Base-by-base conservation (phyloP, 306 rosid species). In the Pterocarpus santalinus region DNA sequence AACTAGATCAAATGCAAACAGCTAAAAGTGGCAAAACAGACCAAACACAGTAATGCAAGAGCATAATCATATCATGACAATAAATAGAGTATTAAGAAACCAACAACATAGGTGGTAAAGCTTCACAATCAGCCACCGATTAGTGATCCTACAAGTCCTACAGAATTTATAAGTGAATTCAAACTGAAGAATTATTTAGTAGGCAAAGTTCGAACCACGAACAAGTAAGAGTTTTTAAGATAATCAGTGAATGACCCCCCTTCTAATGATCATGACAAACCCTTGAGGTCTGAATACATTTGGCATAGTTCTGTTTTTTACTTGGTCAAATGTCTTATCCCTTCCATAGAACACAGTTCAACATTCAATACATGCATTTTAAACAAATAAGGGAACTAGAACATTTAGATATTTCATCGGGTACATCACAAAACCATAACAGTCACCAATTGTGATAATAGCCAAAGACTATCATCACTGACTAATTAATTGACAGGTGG, bases 1-100 rank as follows among this genome's bases (percentile, higher is more conserved):
- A 90, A 86, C 88, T 49, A 81, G 82, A 83, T 90, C 86, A 88
- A 82, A 63, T 33, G 17, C 51, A 82, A 72, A 81, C 68, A 76
- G 64, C 52, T 62, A 69, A 17, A 39, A 44, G 58, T 39, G 51
- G 58, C 79, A 56, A 44, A 77, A 39, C 65, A 84, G 17, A 12
- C 32, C 36, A 10, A 61, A 44, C 15, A 11, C 22, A 7, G 10
- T 11, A 66, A 68, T 38, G 75, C 5, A 16, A 68, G 13, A 36
- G 76, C 7, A 67, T 65, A 74, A 51, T 43, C 49, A n/a, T 68
- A 15, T 13, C 46, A 83, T 39, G 57, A 44, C 33, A 28, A 53
- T 52, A 65, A 41, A 65, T 41, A 13, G 17, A 17, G 30, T 30
- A 16, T 28, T 14, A 72, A 7, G 17, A 78, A 36, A 39, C 39